Base-by-base conservation (phyloP, 768 basidiomycete species). In the Tylopilus plumbeoviolaceoides region DNA sequence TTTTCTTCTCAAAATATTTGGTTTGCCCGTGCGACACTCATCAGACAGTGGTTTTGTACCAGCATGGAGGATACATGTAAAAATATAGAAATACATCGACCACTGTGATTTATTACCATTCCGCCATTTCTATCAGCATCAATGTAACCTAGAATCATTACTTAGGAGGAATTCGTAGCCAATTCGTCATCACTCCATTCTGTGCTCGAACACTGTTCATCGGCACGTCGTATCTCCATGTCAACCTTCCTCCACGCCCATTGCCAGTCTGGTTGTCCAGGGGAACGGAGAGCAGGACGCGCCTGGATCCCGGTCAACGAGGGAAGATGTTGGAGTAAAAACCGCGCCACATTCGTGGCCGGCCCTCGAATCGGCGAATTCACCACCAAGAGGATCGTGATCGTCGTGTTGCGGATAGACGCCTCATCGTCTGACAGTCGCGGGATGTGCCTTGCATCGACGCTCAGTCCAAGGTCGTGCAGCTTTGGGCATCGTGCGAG, bases 381-480 rank as follows among this genome's bases (percentile, higher is more conserved):
- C 11, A 23, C 31, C 15, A 57, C 18, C 3, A 9, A 31, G 31
- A 59, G 36, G 1, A 4, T 31, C 43, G 31, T 51, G 30, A 51
- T 47, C 11, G 44, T 18, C 44, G 11, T 44, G 36, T 57, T 57
- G 17, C 25, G n/a, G n/a, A 42, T 25, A 47, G 7, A 15, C 17
- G 28, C 23, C 7, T 57, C 55, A 6, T 33, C 41, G 15, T 31
- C 23, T 4, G 55, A 47, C 5, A 49, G 28, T 12, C 30, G 43
- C 20, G 55, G 57, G 3, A 47, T 39, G 25, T 36, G 25, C 21
- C 7, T 47, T 7, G 55, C 55, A 28, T 58, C 50, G 18, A 58
- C 5, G 11, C 47, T 28, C 27, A 55, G n/a, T 11, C 48, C 54
- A 4, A 57, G 45, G 1, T 11, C 0, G 17, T 12, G 30, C 7